Evolutionary conservation across 257 asterid species (phyloP).

Genomic region (Nyctanthes arbortristis): DNA sequence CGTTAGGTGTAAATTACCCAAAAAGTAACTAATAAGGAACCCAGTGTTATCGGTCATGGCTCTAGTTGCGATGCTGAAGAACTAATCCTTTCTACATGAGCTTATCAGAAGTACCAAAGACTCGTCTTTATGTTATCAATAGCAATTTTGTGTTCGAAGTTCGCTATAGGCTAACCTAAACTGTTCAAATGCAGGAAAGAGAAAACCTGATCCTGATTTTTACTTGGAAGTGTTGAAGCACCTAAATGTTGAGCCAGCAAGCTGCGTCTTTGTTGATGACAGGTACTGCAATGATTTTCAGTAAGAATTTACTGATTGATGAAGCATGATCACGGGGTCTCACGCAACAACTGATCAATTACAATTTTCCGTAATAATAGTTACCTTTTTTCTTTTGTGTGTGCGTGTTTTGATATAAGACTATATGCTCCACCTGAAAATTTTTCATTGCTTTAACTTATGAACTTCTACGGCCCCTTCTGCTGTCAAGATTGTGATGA

Average conservation of each 20-base stretch:
- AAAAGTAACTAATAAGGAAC: too few species aligned
- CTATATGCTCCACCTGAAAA: not conserved
- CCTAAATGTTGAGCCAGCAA: constrained; percentile 60
- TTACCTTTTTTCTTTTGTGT: not conserved
- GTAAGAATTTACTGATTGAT: not conserved
- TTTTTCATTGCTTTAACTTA: not conserved
- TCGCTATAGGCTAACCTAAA: constrained; percentile 12
- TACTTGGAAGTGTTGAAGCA: constrained; percentile 65
- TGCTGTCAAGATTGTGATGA: not conserved
- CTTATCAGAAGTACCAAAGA: not conserved
- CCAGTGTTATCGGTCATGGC: too few species aligned
- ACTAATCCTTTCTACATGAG: too few species aligned
- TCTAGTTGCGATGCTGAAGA: too few species aligned
- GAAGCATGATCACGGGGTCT: not conserved
- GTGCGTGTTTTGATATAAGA: not conserved
- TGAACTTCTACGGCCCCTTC: not conserved
- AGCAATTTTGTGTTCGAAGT: not conserved
- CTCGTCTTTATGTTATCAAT: constrained; percentile 12
- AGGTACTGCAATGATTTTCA: constrained; percentile 43
- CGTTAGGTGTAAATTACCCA: too few species aligned
- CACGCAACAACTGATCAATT: not conserved
- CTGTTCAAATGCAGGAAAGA: constrained; percentile 60
- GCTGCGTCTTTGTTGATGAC: constrained; percentile 83
- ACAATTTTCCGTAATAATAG: not conserved
- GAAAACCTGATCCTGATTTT: constrained; percentile 85